A percentile compares a stretch with the other conserved stretches of the same genome.
These are phyloP conservation scores for Kluyveromyces wickerhamii DNA, from an alignment of 805 yeast species.

Conservation along the genomic window DNA sequence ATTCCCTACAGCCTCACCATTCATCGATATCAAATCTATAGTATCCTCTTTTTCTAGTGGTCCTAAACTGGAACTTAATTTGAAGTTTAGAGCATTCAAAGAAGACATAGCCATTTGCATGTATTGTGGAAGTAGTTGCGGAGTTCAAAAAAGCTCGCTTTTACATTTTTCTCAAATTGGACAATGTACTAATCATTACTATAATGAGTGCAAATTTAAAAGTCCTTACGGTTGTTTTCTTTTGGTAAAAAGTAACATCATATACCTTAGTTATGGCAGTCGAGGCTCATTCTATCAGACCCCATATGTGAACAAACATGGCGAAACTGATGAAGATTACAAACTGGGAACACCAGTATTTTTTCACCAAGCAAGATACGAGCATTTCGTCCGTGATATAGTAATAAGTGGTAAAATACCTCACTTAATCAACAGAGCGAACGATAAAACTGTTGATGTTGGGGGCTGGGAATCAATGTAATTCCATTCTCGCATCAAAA, in stretches of 20 bases:
- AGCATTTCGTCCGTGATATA: conserved; percentile 52
- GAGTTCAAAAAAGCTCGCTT: conserved; percentile 50
- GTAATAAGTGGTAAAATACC: conserved; percentile 79
- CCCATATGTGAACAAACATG: conserved; percentile 81
- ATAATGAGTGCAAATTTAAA: conserved; percentile 43
- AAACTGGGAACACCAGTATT: conserved; percentile 66
- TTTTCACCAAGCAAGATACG: conserved; percentile 54
- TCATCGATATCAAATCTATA: conserved; percentile 1
- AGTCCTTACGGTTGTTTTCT: conserved; percentile 23
- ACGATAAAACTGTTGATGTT: conserved; percentile 71
- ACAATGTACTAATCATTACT: conserved; percentile 68
- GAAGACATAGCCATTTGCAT: conserved; percentile 80
- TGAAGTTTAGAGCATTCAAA: conserved; percentile 31
- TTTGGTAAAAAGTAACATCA: conserved; percentile 23
- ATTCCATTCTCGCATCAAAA: background rate
- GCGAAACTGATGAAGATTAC: conserved; percentile 71
- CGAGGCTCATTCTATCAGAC: conserved; percentile 74
- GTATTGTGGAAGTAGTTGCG: conserved; percentile 65
- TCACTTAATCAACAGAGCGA: conserved; percentile 65
- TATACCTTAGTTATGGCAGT: conserved; percentile 51
- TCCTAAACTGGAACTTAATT: background rate
- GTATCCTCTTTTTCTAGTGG: background rate
- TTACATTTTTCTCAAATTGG: conserved; percentile 49
- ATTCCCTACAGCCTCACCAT: conserved; percentile 1
- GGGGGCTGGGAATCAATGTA: conserved; percentile 85